A percentile compares a stretch with the other conserved stretches of the same genome.
phyloP scores from a whole-genome alignment of 202 grass and related monocot genomes.

The Schoenoplectus tabernaemontani region DNA sequence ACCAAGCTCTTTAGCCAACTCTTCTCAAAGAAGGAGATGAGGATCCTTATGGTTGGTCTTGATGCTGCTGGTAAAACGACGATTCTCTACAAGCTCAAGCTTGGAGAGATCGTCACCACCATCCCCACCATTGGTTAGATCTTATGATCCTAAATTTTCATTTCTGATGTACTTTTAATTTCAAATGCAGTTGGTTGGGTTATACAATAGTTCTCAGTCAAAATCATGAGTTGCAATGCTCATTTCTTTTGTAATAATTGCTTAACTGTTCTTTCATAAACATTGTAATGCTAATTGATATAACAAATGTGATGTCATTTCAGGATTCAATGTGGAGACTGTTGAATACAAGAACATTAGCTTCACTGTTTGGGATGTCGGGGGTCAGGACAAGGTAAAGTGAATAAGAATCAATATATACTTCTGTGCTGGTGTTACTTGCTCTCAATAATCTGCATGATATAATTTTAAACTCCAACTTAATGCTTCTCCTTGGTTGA shows the following conservation, averaged over 20 bases:
- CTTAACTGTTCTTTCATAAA: not conserved
- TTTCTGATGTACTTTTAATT: not conserved
- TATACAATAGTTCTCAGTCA: not conserved
- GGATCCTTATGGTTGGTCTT: constrained; percentile 92
- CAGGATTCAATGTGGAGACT: constrained; percentile 93
- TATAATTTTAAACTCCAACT: not conserved
- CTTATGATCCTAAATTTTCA: not conserved
- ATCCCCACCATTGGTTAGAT: constrained; percentile 84
- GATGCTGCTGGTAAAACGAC: constrained; percentile 94
- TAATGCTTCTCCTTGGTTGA: not conserved
- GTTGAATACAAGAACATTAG: constrained; percentile 98
- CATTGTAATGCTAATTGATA: not conserved
- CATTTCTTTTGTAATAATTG: not conserved
- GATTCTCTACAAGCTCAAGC: constrained; percentile 98
- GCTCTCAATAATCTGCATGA: not conserved
- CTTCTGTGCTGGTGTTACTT: not conserved
- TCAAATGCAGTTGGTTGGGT: not conserved
- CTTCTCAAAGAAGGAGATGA: constrained; percentile 96
- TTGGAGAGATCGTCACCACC: constrained; percentile 94
- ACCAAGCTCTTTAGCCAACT: constrained; percentile 91
- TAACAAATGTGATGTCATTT: constrained; percentile 8
- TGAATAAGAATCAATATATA: not conserved
- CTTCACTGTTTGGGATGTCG: constrained; percentile 95
- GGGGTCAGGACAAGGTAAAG: constrained; percentile 93
- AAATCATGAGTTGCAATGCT: not conserved